Conservation (phyloP, 176 grass and related monocot genomes). For the Hordeum vulgare region MorexV3_pseudomolecules_assembly NC_058519.1:98211881-98212380, state of each 20-base stretch:
- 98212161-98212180: not conserved
- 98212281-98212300: slow-evolving; percentile 26
- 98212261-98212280: slow-evolving; percentile 33
- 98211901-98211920: slow-evolving; percentile 74
- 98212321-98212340: slow-evolving; percentile 33
- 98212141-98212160: slow-evolving; percentile 76
- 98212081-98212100: slow-evolving; percentile 16
- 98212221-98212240: not conserved
- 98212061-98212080: not conserved
- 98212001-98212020: slow-evolving; percentile 36
- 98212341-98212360: slow-evolving; percentile 25
- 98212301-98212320: not conserved
- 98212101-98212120: slow-evolving; percentile 84
- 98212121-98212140: slow-evolving; percentile 91
- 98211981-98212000: slow-evolving; percentile 92
- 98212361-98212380: not conserved
- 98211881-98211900: slow-evolving; percentile 22
- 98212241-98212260: slow-evolving; percentile 18
- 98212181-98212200: slow-evolving; percentile 45
- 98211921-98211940: slow-evolving; percentile 83
- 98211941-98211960: slow-evolving; percentile 91
- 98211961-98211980: slow-evolving; percentile 88
- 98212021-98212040: not conserved
- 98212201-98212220: not conserved
- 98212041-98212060: slow-evolving; percentile 2